Evolutionary conservation across 768 basidiomycete genomes (phyloP).

Genomic region (Trametes meyenii): DNA sequence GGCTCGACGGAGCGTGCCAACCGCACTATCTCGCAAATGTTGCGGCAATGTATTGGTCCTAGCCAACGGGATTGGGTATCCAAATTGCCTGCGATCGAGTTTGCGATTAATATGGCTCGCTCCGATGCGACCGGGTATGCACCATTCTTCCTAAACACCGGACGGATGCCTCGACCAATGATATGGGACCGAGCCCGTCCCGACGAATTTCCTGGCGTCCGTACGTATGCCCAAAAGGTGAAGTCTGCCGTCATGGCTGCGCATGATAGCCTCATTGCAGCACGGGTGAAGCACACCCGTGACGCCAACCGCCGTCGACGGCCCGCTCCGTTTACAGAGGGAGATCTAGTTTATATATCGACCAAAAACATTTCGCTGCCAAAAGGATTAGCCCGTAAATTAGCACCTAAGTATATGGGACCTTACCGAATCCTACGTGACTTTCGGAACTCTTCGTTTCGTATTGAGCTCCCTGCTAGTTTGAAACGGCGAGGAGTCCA

Average conservation of each 20-base stretch:
- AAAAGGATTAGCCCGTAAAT: conserved; percentile 37
- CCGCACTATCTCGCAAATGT: conserved; percentile 25
- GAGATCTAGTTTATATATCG: conserved; percentile 41
- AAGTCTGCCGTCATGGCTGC: conserved; percentile 33
- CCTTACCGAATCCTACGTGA: conserved; percentile 37
- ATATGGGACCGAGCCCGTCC: conserved; percentile 28
- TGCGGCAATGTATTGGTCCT: conserved; percentile 8
- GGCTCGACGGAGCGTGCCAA: conserved; percentile 30
- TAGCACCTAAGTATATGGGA: conserved; percentile 43
- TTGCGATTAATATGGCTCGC: conserved; percentile 40
- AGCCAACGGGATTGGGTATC: conserved; percentile 36
- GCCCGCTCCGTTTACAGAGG: conserved; percentile 23
- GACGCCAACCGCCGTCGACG: conserved; percentile 33
- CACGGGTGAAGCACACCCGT: conserved; percentile 34
- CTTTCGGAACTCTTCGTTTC: conserved; percentile 31
- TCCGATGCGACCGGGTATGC: conserved; percentile 40
- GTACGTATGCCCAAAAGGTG: conserved; percentile 30
- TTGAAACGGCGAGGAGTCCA: conserved; percentile 34
- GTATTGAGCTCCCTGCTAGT: conserved; percentile 34
- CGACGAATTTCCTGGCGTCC: conserved; percentile 29
- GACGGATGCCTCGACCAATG: conserved; percentile 29
- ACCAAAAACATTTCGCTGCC: conserved; percentile 41
- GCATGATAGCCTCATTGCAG: conserved; percentile 42
- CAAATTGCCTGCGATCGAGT: conserved; percentile 38
- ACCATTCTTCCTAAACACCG: conserved; percentile 35